Percentiles rank a stretch among this genome's conserved stretches.
Conservation (phyloP, 805 yeast species). For the Wickerhamomyces hampshirensis region DNA sequence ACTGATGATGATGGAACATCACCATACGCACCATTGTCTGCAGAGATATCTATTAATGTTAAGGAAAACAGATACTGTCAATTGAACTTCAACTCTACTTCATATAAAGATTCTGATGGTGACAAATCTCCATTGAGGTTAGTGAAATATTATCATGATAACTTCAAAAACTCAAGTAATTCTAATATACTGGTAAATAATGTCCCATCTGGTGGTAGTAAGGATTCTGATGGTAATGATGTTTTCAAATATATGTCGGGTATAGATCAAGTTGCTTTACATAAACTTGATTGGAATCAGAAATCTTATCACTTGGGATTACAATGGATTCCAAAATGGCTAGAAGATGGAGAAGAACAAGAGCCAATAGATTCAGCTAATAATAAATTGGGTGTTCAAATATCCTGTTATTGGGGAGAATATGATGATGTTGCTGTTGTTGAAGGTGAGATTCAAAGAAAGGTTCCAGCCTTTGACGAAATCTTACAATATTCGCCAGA, state of each 20-base stretch:
- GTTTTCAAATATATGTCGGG: slow-evolving; percentile 54
- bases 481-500: slow-evolving; percentile 62
- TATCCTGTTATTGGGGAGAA: slow-evolving; percentile 80
- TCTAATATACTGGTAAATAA: not conserved
- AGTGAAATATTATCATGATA: slow-evolving; percentile 45
- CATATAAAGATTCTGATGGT: slow-evolving; percentile 28
- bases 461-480: slow-evolving; percentile 70
- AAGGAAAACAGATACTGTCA: slow-evolving; percentile 62
- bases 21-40: slow-evolving; percentile 59
- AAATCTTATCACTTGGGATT: slow-evolving; percentile 53
- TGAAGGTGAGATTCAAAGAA: slow-evolving; percentile 34
- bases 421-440: slow-evolving; percentile 40
- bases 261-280: slow-evolving; percentile 57
- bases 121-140: slow-evolving; percentile 60
- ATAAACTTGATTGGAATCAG: slow-evolving; percentile 58
- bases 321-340: slow-evolving; percentile 70
- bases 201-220: slow-evolving; percentile 22
- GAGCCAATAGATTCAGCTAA: slow-evolving; percentile 25
- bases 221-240: slow-evolving; percentile 37
- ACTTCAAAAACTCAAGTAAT: slow-evolving; percentile 6
- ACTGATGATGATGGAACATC: slow-evolving; percentile 37
- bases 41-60: slow-evolving; percentile 54
- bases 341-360: slow-evolving; percentile 30
- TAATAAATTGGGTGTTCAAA: slow-evolving; percentile 46
- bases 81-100: slow-evolving; percentile 50